Base-by-base conservation (phyloP, 2,329 filamentous ascomycete species). In the Curvularia hawaiiensis region DNA sequence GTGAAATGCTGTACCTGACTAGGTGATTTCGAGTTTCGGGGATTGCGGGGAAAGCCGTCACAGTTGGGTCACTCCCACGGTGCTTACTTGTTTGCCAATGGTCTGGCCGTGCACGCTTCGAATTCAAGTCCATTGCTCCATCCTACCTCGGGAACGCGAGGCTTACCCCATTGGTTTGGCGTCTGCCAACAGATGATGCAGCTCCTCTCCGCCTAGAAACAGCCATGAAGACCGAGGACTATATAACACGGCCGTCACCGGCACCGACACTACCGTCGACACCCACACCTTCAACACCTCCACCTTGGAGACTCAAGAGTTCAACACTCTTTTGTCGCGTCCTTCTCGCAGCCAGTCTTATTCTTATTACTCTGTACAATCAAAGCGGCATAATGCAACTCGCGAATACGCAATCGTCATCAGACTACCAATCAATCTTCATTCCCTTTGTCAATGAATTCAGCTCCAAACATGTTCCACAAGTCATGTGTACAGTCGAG, bases 381-480 rank as follows among this genome's bases (percentile, higher is more conserved):
- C 33, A 47, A 43, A 3, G 43, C 46, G 41, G 39, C 46, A 59
- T 48, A 26, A 69, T 70, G 67, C 39, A 28, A 24, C 24, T 51
- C 14, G 28, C 55, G 44, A 39, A 58, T 28, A 28, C 40, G 18
- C 45, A 67, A 38, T 43, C 63, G 11, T 56, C 62, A 50, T 59
- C 60, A 20, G 59, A 67, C 43, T 68, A 62, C 9, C 50, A 61
- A 16, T 65, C 72, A 9, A 70, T 75, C 20, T 75, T 74, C 55
- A 60, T 76, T 28, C 74, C 74, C 2, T 76, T 70, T 53, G 60
- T 70, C 31, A 54, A 70, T 51, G 62, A 61, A 11, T 72, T 75
- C 59, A 64, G 59, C 48, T 54, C 69, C 24, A 58, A 71, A 43
- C 55, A 65, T 52, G 61, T 68, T 0, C 69, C 72, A 1, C 62